These are phyloP conservation scores for Deinandra increscens DNA, from an alignment of 129 eudicot genomes.

Conservation along the genomic window DNA sequence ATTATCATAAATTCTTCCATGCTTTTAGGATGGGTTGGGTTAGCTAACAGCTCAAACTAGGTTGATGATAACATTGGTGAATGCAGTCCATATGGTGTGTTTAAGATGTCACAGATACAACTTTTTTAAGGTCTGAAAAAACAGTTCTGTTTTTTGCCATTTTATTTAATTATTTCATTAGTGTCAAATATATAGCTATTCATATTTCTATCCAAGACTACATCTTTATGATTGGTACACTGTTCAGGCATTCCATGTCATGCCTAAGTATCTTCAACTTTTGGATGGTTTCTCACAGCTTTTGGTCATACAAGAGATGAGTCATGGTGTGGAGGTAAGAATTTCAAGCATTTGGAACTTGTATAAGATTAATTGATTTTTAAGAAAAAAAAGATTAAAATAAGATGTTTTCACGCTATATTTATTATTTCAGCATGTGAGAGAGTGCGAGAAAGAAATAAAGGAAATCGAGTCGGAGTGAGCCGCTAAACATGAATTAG, in stretches of 20 bases:
- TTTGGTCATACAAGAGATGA: conserved; percentile 89
- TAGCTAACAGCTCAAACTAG: not conserved
- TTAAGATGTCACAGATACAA: too few species aligned
- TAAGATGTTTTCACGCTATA: too few species aligned
- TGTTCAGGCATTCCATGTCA: conserved; percentile 88
- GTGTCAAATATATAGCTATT: not conserved
- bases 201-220: conserved; percentile 17
- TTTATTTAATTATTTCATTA: not conserved
- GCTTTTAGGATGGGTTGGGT: not conserved
- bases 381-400: not conserved
- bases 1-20: not conserved
- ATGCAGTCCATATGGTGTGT: too few species aligned
- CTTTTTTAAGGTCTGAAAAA: conserved; percentile 64
- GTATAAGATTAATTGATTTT: not conserved
- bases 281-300: conserved; percentile 80
- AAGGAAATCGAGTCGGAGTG: too few species aligned
- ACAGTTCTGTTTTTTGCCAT: not conserved
- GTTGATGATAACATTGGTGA: too few species aligned
- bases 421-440: too few species aligned
- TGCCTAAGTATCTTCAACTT: conserved; percentile 87
- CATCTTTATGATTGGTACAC: conserved; percentile 10
- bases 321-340: conserved; percentile 86
- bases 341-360: not conserved
- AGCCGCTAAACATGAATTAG: too few species aligned
- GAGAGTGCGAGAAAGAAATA: too few species aligned